phyloP scores from a whole-genome alignment of 169 alveolate species.

The Eimeria sp. region DNA sequence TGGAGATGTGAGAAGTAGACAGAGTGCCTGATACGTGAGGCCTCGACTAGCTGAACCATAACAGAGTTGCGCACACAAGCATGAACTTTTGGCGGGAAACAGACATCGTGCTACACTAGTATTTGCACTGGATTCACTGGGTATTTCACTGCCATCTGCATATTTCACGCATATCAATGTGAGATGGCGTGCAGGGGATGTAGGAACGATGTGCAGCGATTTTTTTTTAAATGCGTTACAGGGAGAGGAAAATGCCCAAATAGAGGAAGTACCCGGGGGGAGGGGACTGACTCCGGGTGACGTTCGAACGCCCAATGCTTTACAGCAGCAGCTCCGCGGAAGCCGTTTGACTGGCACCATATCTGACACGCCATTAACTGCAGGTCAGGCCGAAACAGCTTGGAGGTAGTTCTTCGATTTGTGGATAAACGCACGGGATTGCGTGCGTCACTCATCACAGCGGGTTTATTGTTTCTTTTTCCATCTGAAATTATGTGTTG shows the following conservation, averaged over 20 bases:
- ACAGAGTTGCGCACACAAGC: background rate
- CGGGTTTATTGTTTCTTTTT: background rate
- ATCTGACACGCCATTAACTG: slow-evolving; percentile 64
- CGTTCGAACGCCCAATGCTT: slow-evolving; percentile 67
- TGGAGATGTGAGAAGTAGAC: background rate
- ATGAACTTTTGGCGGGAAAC: background rate
- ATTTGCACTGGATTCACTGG: background rate
- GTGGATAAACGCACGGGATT: background rate
- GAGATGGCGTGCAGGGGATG: background rate
- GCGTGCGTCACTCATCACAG: background rate
- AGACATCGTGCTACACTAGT: background rate
- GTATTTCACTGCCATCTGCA: background rate
- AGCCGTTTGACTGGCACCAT: slow-evolving; percentile 75
- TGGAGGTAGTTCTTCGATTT: background rate
- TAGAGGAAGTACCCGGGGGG: slow-evolving; percentile 55
- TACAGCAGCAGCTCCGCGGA: slow-evolving; percentile 75
- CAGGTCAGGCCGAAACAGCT: slow-evolving; percentile 25
- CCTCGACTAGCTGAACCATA: background rate
- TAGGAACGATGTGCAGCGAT: background rate
- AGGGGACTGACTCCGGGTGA: slow-evolving; percentile 63
- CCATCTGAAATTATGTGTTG: background rate
- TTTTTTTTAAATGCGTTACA: background rate
- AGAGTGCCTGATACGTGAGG: background rate
- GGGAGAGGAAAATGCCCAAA: slow-evolving; percentile 69
- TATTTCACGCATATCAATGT: background rate